Evolutionary conservation across 805 yeast genomes (phyloP).

Genomic region (Metschnikowia corniflorae): DNA sequence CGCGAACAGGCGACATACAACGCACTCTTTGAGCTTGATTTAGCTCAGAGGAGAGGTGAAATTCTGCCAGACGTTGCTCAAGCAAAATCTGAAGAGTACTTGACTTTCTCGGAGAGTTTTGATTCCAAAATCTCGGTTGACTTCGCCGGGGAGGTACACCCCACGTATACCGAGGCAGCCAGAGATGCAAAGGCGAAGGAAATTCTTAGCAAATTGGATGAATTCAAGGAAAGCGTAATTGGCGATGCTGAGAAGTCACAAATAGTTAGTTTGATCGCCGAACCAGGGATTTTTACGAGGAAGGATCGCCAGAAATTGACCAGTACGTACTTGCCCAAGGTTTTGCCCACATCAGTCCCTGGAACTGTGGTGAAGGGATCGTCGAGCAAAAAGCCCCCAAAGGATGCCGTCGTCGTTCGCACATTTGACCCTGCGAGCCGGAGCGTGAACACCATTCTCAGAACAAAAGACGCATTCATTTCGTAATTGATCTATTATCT

Average conservation of each 20-base stretch:
- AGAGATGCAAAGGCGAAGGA: constrained; percentile 21
- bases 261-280: constrained; percentile 42
- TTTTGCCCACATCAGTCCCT: constrained; percentile 47
- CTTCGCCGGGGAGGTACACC: constrained; percentile 37
- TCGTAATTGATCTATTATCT: constrained; percentile 8
- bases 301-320: constrained; percentile 39
- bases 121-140: constrained; percentile 48
- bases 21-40: constrained; percentile 41
- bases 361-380: constrained; percentile 37
- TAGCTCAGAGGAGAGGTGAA: constrained; percentile 38
- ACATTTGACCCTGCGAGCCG: constrained; percentile 60
- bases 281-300: constrained; percentile 38
- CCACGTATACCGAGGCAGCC: constrained; percentile 33
- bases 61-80: constrained; percentile 26
- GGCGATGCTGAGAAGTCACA: constrained; percentile 37
- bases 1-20: constrained; percentile 54
- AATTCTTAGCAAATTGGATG: constrained; percentile 20
- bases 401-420: constrained; percentile 47
- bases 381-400: constrained; percentile 42
- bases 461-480: constrained; percentile 50
- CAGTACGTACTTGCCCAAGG: constrained; percentile 51
- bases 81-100: constrained; percentile 27
- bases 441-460: constrained; percentile 49
- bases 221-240: constrained; percentile 23
- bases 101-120: constrained; percentile 32